These are phyloP conservation scores for Vaccinium darrowii DNA, from an alignment of 148 eudicot genomes.

Conservation along the genomic window DNA sequence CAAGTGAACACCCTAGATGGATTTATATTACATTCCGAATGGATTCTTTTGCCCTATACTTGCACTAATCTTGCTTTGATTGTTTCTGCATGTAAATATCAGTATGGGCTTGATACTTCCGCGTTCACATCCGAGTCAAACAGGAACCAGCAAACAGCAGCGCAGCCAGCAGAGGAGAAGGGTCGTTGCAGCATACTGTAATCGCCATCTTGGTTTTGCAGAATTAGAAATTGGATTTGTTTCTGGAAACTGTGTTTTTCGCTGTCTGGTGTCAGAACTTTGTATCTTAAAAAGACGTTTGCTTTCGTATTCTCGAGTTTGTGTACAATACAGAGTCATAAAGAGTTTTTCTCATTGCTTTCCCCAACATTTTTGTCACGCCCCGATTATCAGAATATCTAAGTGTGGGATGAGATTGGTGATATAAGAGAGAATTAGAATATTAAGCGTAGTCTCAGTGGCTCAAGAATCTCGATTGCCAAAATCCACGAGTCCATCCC, in stretches of 20 bases:
- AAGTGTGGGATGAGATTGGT: not conserved
- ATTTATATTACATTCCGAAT: not conserved
- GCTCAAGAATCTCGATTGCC: too few relatives aligned
- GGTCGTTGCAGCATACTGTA: slow-evolving; percentile 82
- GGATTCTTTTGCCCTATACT: not conserved
- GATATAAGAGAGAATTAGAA: not conserved
- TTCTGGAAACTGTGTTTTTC: slow-evolving; percentile 17
- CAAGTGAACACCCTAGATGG: not conserved
- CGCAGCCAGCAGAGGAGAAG: slow-evolving; percentile 61
- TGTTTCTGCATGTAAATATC: slow-evolving; percentile 18
- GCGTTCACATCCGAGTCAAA: slow-evolving; percentile 75
- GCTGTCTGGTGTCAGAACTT: slow-evolving; percentile 17
- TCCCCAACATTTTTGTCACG: not conserved
- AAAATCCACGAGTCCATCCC: not conserved
- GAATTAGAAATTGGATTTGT: slow-evolving; percentile 2
- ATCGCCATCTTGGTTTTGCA: slow-evolving; percentile 17
- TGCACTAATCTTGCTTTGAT: not conserved
- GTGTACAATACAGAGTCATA: slow-evolving; percentile 9
- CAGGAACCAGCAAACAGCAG: slow-evolving; percentile 59
- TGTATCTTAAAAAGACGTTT: slow-evolving; percentile 19
- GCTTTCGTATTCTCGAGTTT: slow-evolving; percentile 8
- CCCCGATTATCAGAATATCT: not conserved
- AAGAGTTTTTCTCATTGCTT: slow-evolving; percentile 5
- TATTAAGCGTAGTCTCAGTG: not conserved
- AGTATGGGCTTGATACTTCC: slow-evolving; percentile 95